Conservation (phyloP, 306 rosid genomes). For the Biancaea sappan region DNA sequence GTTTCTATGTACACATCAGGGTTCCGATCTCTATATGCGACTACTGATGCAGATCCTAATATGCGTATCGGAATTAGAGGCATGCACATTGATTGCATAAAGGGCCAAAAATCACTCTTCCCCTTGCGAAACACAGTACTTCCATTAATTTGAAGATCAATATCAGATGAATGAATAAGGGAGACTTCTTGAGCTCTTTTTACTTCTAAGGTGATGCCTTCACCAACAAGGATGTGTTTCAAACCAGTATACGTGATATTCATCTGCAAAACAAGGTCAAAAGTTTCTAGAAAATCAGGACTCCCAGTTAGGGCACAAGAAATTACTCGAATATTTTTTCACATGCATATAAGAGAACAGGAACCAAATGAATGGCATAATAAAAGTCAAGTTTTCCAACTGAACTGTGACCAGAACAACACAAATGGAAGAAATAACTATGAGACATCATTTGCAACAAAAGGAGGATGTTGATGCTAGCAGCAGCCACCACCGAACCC, state of each 20-base stretch:
- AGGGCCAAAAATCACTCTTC: conserved; percentile 49
- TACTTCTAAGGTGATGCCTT: conserved; percentile 82
- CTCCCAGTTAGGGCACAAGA: conserved; percentile 14
- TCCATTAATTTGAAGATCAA: conserved; percentile 47
- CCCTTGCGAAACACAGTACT: conserved; percentile 36
- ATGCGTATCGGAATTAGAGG: conserved; percentile 69
- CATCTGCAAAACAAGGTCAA: conserved; percentile 52
- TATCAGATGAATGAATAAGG: conserved; percentile 55
- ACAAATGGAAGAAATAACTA: background rate
- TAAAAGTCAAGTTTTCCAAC: background rate
- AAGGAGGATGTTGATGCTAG: background rate
- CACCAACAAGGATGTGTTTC: conserved; percentile 75
- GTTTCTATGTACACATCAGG: conserved; percentile 48
- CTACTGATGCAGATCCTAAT: conserved; percentile 60
- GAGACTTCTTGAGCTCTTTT: conserved; percentile 70
- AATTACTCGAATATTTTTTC: background rate
- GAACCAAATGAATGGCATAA: background rate
- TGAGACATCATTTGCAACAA: conserved; percentile 20
- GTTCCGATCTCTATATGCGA: conserved; percentile 71
- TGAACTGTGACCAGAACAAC: background rate
- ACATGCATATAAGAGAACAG: background rate
- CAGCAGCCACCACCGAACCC: background rate
- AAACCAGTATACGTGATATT: conserved; percentile 66
- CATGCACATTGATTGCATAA: conserved; percentile 59
- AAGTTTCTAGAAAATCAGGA: conserved; percentile 24